A percentile compares a stretch with the other conserved stretches of the same genome.
Evolutionary conservation across 169 alveolate genomes (phyloP).

Genomic region (Babesia divergens): DNA sequence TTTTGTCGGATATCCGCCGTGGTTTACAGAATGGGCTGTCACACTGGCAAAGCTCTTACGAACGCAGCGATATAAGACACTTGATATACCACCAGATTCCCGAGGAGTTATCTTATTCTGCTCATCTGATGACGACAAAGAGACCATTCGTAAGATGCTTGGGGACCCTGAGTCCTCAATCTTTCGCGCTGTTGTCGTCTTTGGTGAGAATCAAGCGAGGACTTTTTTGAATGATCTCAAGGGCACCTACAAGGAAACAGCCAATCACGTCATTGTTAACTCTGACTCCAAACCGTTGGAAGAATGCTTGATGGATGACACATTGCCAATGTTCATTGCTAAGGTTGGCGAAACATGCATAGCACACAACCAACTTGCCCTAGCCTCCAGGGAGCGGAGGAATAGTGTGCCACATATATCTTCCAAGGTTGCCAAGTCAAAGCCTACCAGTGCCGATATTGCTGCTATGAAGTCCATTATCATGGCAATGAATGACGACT

Average conservation of each 20-base stretch:
- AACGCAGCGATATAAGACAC: not conserved
- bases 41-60: conserved; percentile 40
- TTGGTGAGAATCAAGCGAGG: not conserved
- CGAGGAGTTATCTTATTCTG: conserved; percentile 25
- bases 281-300: not conserved
- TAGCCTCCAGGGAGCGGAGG: not conserved
- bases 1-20: conserved; percentile 28
- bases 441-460: not conserved
- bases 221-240: not conserved
- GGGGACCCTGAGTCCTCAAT: not conserved
- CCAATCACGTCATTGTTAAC: not conserved
- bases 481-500: conserved; percentile 35
- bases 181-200: not conserved
- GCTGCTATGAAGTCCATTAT: not conserved
- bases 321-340: not conserved
- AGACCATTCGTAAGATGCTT: not conserved
- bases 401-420: not conserved
- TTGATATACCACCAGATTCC: conserved; percentile 13
- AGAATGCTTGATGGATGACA: not conserved
- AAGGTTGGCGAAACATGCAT: not conserved
- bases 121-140: conserved; percentile 5
- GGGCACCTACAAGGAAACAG: not conserved
- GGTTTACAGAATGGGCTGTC: conserved; percentile 61
- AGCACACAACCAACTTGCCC: not conserved
- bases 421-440: not conserved